phyloP scores from a whole-genome alignment of 352 stramenopile species.

The Globisporangium megalacanthum region DNA sequence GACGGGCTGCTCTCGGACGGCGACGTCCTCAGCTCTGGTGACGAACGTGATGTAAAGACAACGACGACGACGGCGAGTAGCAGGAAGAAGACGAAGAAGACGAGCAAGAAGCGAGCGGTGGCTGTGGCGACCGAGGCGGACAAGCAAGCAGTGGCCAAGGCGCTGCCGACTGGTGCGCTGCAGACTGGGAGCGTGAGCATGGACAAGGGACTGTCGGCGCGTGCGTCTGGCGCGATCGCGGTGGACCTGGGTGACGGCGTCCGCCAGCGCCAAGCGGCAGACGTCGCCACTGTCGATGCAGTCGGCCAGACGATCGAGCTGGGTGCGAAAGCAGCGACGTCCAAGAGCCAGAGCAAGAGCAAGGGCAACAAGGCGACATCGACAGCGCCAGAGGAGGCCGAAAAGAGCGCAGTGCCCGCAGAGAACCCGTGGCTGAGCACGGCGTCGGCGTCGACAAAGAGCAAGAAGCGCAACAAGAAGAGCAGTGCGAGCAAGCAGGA shows the following conservation, averaged over 20 bases:
- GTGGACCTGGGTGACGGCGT: constrained; percentile 62
- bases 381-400: constrained; percentile 8
- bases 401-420: constrained; percentile 18
- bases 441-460: constrained; percentile 32
- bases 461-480: constrained; percentile 63
- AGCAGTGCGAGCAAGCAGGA: constrained; percentile 28
- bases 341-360: not conserved
- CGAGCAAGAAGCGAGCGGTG: constrained; percentile 35
- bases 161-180: constrained; percentile 41
- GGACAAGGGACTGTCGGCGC: constrained; percentile 61
- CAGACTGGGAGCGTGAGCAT: constrained; percentile 69
- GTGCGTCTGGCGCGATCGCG: constrained; percentile 52
- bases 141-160: constrained; percentile 45
- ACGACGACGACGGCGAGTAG: constrained; percentile 17
- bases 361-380: constrained; percentile 6
- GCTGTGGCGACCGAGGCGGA: constrained; percentile 46
- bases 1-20: constrained; percentile 48
- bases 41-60: constrained; percentile 23
- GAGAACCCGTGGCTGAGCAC: constrained; percentile 71
- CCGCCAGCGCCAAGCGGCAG: constrained; percentile 3
- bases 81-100: constrained; percentile 25
- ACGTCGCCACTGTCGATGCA: constrained; percentile 23
- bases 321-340: constrained; percentile 15
- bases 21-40: constrained; percentile 40
- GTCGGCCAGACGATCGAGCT: constrained; percentile 25